Conservation (phyloP, 1,139 yeast species). For the Ogataea hybrid region DNA sequence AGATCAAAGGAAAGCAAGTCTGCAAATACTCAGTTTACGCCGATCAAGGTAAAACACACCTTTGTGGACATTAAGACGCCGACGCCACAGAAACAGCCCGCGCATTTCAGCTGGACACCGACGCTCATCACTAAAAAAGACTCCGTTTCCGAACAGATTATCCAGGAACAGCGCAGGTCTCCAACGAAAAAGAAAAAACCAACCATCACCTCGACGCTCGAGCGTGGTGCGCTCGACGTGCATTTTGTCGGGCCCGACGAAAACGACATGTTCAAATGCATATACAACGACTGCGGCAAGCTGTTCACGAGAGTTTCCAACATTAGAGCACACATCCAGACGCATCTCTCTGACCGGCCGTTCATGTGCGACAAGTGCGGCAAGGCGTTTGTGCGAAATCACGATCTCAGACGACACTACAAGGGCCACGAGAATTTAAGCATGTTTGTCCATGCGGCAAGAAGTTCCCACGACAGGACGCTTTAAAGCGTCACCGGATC, state of each 20-base stretch:
- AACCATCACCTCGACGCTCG: slow-evolving; percentile 69
- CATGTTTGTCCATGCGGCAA: slow-evolving; percentile 89
- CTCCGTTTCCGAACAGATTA: slow-evolving; percentile 35
- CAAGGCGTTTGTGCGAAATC: slow-evolving; percentile 82
- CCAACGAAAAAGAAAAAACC: slow-evolving; percentile 42
- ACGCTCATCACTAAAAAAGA: slow-evolving; percentile 39
- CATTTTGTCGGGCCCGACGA: slow-evolving; percentile 81
- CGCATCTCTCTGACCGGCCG: slow-evolving; percentile 94
- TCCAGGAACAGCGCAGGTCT: slow-evolving; percentile 29
- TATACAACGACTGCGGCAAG: slow-evolving; percentile 78
- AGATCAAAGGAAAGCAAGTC: neutral
- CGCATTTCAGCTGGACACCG: slow-evolving; percentile 53
- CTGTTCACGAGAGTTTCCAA: slow-evolving; percentile 86
- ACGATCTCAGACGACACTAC: slow-evolving; percentile 87
- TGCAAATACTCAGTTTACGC: slow-evolving; percentile 21
- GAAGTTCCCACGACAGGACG: slow-evolving; percentile 86
- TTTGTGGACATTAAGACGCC: slow-evolving; percentile 38
- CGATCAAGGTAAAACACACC: slow-evolving; percentile 25
- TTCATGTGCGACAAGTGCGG: slow-evolving; percentile 59
- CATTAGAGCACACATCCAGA: slow-evolving; percentile 95
- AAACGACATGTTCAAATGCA: slow-evolving; percentile 66
- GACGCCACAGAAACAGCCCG: slow-evolving; percentile 36
- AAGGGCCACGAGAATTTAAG: slow-evolving; percentile 82
- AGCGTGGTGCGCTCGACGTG: slow-evolving; percentile 86
- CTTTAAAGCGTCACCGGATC: slow-evolving; percentile 75